Evolutionary conservation across 441 rosid genomes (phyloP).

Genomic region (Jatropha multifida): DNA sequence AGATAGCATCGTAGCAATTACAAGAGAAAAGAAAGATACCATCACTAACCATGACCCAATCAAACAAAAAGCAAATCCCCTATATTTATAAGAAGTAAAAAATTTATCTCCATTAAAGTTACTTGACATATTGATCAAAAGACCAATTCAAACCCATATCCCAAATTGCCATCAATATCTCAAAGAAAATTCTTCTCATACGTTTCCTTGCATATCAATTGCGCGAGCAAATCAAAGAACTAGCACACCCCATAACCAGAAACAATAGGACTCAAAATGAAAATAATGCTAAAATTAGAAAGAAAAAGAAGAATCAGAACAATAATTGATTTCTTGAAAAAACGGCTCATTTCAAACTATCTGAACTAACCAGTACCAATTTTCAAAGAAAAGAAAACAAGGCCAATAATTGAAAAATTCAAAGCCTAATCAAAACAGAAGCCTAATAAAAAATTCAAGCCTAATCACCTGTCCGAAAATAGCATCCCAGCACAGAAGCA

Average conservation of each 20-base stretch:
- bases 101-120: conserved; percentile 10
- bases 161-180: neutral
- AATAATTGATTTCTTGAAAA: neutral
- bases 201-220: neutral
- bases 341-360: neutral
- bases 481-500: conserved; percentile 90
- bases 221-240: neutral
- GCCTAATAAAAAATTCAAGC: neutral
- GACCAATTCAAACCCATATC: conserved; percentile 5
- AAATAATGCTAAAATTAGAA: neutral
- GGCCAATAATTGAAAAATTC: neutral
- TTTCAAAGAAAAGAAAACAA: neutral
- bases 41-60: conserved; percentile 5
- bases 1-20: conserved; percentile 2
- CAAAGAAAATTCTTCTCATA: neutral
- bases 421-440: neutral
- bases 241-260: neutral
- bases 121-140: neutral
- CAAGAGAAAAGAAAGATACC: neutral
- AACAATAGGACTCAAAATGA: neutral
- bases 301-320: neutral
- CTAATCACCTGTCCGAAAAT: conserved; percentile 69
- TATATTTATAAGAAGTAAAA: neutral
- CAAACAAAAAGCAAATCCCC: neutral
- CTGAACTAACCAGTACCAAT: neutral